Base-by-base conservation (phyloP, 768 basidiomycete species). In the Mycena rebaudengoi region DNA sequence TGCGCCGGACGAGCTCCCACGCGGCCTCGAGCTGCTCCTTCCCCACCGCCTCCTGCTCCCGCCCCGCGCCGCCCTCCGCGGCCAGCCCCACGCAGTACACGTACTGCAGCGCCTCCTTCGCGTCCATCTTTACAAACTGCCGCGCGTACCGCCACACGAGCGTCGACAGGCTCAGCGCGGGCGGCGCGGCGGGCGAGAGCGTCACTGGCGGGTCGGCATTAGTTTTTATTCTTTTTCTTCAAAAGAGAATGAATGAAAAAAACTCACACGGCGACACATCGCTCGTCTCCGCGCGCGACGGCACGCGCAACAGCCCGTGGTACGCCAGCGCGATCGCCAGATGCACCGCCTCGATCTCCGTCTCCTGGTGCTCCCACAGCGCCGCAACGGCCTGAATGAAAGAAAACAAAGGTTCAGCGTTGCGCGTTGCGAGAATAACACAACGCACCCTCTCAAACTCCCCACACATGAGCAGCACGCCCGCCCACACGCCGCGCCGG, bases 371-470 rank as follows among this genome's bases (percentile, higher is more conserved):
- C 44, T 95, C 91, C 87, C 95, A 93, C 10, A 99, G 78, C 29
- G 95, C 90, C 13, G 95, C 92, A 13, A 98, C 89, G 45, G 97
- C 94, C n/a, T n/a, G n/a, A n/a, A n/a, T n/a, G n/a, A n/a, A n/a
- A n/a, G n/a, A n/a, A n/a, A n/a, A n/a, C n/a, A n/a, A n/a, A n/a
- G n/a, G n/a, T n/a, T n/a, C n/a, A n/a, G n/a, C n/a, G n/a, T n/a
- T n/a, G n/a, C n/a, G n/a, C n/a, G n/a, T n/a, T n/a, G n/a, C n/a
- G n/a, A n/a, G n/a, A n/a, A n/a, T n/a, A n/a, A n/a, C n/a, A n/a
- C n/a, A n/a, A n/a, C n/a, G n/a, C n/a, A n/a, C n/a, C 76, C 92
- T 80, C 77, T 99, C 98, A 69, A 98, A 99, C 73, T 98, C 92
- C 14, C 95, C 98, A 69, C 92, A 94, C 80, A 96, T 90, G 21